phyloP scores from a whole-genome alignment of 2,329 filamentous ascomycete species.

The Diaporthe nobilis region DNA sequence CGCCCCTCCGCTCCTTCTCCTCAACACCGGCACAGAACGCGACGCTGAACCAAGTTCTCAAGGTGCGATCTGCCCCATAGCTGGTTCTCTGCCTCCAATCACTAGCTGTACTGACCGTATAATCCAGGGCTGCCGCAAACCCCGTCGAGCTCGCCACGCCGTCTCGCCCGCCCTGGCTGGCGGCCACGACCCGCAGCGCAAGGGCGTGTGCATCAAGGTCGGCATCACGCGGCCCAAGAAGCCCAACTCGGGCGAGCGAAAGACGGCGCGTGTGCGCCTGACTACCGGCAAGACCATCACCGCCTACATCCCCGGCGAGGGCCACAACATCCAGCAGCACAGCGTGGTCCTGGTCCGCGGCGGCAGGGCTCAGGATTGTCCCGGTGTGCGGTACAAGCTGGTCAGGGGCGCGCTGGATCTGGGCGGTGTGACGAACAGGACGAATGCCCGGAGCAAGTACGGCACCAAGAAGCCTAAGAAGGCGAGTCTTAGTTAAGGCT shows the following conservation, averaged over 20 bases:
- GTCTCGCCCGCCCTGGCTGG: slow-evolving; percentile 86
- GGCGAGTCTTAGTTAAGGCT: slow-evolving; percentile 65
- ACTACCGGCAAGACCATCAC: slow-evolving; percentile 90
- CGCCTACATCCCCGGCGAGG: slow-evolving; percentile 96
- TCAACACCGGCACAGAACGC: slow-evolving; percentile 66
- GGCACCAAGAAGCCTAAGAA: slow-evolving; percentile 99
- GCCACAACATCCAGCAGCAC: slow-evolving; percentile 99
- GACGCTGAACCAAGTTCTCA: slow-evolving; percentile 81
- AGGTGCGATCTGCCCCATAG: slow-evolving; percentile 54
- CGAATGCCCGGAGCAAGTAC: slow-evolving; percentile 93
- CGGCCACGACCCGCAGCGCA: slow-evolving; percentile 82
- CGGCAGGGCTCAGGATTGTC: slow-evolving; percentile 95
- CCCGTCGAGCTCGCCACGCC: slow-evolving; percentile 86
- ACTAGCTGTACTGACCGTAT: slow-evolving; percentile 33
- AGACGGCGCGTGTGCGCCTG: slow-evolving; percentile 92
- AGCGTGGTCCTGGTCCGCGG: slow-evolving; percentile 96
- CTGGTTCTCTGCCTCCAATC: not conserved
- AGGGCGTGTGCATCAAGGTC: slow-evolving; percentile 96
- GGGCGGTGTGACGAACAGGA: slow-evolving; percentile 90
- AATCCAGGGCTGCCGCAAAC: slow-evolving; percentile 78
- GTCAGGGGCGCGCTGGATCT: slow-evolving; percentile 93
- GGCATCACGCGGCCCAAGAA: slow-evolving; percentile 97
- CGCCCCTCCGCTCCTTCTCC: slow-evolving; percentile 51
- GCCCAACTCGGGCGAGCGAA: slow-evolving; percentile 97
- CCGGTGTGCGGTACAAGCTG: slow-evolving; percentile 96